phyloP scores from a whole-genome alignment of 352 stramenopile species.

The Globisporangium canariense region DNA sequence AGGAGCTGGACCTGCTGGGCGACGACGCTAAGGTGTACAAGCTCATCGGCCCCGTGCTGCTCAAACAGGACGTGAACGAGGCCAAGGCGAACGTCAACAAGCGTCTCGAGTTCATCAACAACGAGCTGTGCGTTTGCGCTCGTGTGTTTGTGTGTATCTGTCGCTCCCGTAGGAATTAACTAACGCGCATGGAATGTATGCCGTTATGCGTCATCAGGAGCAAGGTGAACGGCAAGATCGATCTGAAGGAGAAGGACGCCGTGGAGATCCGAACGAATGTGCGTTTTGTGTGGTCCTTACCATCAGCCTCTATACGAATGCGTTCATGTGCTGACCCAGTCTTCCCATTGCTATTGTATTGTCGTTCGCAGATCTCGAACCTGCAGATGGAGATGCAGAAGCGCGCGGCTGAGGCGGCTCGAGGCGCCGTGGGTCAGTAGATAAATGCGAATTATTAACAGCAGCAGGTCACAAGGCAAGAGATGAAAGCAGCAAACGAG shows the following conservation, averaged over 20 bases:
- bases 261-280: constrained; percentile 86
- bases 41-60: constrained; percentile 92
- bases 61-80: constrained; percentile 94
- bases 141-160: background rate
- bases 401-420: constrained; percentile 70
- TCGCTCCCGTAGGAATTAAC: background rate
- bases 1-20: constrained; percentile 85
- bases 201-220: constrained; percentile 33
- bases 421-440: constrained; percentile 41
- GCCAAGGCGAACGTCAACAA: constrained; percentile 95
- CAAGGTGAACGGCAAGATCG: constrained; percentile 87
- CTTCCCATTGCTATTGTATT: constrained; percentile 9
- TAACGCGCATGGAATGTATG: background rate
- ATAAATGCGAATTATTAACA: constrained; percentile 2
- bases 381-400: constrained; percentile 90
- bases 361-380: constrained; percentile 65
- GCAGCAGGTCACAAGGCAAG: background rate
- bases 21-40: constrained; percentile 93
- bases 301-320: background rate
- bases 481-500: background rate
- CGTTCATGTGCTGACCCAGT: background rate
- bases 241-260: constrained; percentile 89
- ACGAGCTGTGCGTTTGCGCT: constrained; percentile 78
- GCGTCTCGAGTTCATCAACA: constrained; percentile 95
- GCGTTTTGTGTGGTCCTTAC: constrained; percentile 9